phyloP scores from a whole-genome alignment of 2,329 filamentous ascomycete genomes.

The Diaporthe sp. region DNA sequence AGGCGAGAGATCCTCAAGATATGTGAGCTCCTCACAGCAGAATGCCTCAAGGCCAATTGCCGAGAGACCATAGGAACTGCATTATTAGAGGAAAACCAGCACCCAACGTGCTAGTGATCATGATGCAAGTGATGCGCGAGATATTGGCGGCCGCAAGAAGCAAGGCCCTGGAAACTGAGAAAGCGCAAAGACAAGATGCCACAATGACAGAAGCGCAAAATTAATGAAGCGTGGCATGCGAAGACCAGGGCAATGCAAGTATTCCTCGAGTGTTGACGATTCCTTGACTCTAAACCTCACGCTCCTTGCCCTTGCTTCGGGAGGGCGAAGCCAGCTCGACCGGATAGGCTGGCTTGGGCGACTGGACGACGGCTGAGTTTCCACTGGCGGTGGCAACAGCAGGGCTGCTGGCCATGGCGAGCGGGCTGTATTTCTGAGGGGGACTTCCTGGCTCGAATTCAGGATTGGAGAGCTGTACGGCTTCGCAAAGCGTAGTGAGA shows the following conservation, averaged over 20 bases:
- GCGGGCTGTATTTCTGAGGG: neutral
- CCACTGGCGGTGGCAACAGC: no score
- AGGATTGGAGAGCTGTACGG: neutral
- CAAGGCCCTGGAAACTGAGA: neutral
- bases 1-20: neutral
- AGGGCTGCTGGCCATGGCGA: neutral
- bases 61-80: neutral
- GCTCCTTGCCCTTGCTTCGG: neutral
- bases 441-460: neutral
- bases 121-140: neutral
- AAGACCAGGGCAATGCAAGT: no score
- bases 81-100: neutral
- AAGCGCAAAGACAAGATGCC: neutral
- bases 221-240: neutral
- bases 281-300: neutral
- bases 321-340: neutral
- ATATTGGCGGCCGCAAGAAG: neutral
- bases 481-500: conserved; percentile 19
- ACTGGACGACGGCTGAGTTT: neutral
- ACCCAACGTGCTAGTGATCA: no score
- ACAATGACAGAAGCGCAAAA: neutral
- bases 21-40: neutral
- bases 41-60: neutral
- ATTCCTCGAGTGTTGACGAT: neutral
- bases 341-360: neutral